Conservation (phyloP, 345 rosid genomes). For the Gynandropsis gynandra region DNA sequence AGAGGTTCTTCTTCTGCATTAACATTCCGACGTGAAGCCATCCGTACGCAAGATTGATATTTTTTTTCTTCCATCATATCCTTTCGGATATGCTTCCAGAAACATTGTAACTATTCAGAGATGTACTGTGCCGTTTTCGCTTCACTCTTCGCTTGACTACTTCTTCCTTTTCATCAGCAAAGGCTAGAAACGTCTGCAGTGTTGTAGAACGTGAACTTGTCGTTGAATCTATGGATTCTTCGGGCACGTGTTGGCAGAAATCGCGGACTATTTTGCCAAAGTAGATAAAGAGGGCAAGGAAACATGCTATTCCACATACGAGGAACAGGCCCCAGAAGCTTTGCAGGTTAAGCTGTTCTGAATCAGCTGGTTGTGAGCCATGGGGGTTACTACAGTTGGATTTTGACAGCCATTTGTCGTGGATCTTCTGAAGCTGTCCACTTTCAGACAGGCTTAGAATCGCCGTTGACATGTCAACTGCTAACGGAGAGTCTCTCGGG, state of each 20-base stretch:
- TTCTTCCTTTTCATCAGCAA: constrained; percentile 55
- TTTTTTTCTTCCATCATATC: no score
- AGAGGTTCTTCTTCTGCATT: no score
- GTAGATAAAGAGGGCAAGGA: constrained; percentile 55
- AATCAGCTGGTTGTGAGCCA: constrained; percentile 28
- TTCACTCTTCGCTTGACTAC: constrained; percentile 37
- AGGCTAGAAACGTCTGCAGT: constrained; percentile 56
- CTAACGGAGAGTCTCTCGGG: constrained; percentile 81
- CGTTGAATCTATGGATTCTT: constrained; percentile 31
- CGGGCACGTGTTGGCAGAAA: constrained; percentile 33
- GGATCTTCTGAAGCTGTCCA: constrained; percentile 73
- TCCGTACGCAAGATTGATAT: no score
- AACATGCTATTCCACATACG: constrained; percentile 57
- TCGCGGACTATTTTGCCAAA: constrained; percentile 40
- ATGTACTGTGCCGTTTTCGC: constrained; percentile 48
- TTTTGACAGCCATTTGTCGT: constrained; percentile 56
- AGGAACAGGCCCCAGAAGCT: constrained; percentile 88
- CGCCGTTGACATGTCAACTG: constrained; percentile 84
- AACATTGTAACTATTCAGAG: constrained; percentile 16
- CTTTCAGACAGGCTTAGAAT: constrained; percentile 71
- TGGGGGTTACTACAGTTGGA: constrained; percentile 36
- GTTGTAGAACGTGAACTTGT: constrained; percentile 38
- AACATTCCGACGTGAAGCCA: no score
- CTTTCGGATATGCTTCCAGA: constrained; percentile 16
- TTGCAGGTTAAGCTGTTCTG: constrained; percentile 56